phyloP scores from a whole-genome alignment of 768 basidiomycete genomes.

The Hortiboletus campestris region DNA sequence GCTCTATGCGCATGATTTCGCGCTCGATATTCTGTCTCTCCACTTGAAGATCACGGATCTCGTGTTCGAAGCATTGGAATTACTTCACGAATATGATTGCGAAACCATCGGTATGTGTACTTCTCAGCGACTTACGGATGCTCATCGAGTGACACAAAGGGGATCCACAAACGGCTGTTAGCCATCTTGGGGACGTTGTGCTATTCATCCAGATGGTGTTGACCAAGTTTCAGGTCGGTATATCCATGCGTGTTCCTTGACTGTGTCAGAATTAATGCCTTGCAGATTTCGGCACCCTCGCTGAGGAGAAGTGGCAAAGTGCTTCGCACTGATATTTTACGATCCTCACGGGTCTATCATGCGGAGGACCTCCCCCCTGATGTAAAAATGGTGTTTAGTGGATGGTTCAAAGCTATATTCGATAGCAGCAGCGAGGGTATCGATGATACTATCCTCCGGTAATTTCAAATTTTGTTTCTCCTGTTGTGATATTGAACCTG shows the following conservation, averaged over 20 bases:
- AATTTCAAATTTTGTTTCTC: constrained; percentile 4
- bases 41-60: constrained; percentile 65
- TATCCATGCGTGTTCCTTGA: not conserved
- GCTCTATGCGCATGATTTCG: constrained; percentile 55
- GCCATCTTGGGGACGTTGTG: constrained; percentile 76
- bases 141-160: constrained; percentile 40
- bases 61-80: constrained; percentile 57
- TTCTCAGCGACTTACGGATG: not conserved
- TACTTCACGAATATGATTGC: constrained; percentile 74
- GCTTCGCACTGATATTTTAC: constrained; percentile 51
- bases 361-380: constrained; percentile 42
- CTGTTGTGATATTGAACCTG: not conserved
- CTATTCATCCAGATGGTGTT: constrained; percentile 67
- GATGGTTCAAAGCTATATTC: constrained; percentile 79
- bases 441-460: constrained; percentile 75
- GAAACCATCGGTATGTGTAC: constrained; percentile 68
- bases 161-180: constrained; percentile 80
- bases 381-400: constrained; percentile 43
- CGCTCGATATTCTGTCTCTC: constrained; percentile 67
- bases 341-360: constrained; percentile 44
- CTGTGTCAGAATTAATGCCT: not conserved
- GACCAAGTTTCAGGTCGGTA: constrained; percentile 60
- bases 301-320: constrained; percentile 47
- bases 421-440: constrained; percentile 78
- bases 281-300: constrained; percentile 49